These are phyloP conservation scores for Kurtzmaniella quercitrusa DNA, from an alignment of 1,139 yeast genomes.

Conservation along the genomic window DNA sequence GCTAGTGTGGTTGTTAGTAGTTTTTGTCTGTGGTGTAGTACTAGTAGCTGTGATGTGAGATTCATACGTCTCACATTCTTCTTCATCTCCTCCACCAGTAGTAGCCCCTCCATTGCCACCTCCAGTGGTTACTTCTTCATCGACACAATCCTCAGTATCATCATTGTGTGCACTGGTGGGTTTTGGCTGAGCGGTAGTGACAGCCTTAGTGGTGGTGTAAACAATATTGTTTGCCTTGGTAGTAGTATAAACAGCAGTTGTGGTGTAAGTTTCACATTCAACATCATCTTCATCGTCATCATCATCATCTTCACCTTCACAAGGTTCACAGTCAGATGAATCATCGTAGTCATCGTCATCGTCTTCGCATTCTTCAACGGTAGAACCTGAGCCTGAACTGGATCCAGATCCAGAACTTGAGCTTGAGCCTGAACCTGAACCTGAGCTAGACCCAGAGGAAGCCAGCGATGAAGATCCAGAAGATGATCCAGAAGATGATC, in stretches of 20 bases:
- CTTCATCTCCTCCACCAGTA: slow-evolving; percentile 2
- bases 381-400: slow-evolving; percentile 3
- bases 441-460: slow-evolving; percentile 9
- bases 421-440: neutral
- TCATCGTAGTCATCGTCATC: slow-evolving; percentile 11
- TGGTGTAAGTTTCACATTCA: slow-evolving; percentile 1
- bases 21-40: neutral
- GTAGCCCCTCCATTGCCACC: slow-evolving; percentile 1
- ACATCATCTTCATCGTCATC: slow-evolving; percentile 5
- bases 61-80: neutral
- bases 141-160: slow-evolving; percentile 8
- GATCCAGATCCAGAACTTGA: slow-evolving; percentile 2
- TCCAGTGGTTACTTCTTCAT: slow-evolving; percentile 5
- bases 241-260: neutral
- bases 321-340: slow-evolving; percentile 8
- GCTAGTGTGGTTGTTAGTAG: slow-evolving; percentile 1
- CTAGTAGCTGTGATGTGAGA: slow-evolving; percentile 1
- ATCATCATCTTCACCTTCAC: slow-evolving; percentile 8
- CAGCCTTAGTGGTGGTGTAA: neutral
- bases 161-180: slow-evolving; percentile 9
- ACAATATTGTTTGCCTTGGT: no score
- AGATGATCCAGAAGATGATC: neutral
- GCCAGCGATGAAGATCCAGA: neutral
- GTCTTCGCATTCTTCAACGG: slow-evolving; percentile 6
- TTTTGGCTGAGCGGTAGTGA: neutral